These are phyloP conservation scores for Debaryomycetaceae sp. DNA, from an alignment of 1,139 yeast species.

Conservation along the genomic window DNA sequence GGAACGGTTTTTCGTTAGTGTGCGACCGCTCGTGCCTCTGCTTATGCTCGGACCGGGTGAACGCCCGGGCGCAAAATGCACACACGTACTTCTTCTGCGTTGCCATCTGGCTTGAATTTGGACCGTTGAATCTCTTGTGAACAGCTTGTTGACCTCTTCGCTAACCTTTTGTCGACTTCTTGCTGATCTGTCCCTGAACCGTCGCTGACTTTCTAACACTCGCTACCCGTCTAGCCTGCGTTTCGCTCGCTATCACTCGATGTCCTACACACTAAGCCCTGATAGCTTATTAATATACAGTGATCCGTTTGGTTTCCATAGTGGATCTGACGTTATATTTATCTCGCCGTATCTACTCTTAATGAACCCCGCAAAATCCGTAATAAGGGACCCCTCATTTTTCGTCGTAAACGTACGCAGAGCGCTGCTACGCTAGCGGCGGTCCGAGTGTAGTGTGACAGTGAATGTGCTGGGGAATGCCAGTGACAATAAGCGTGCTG, in stretches of 20 bases:
- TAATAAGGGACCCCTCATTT: not conserved
- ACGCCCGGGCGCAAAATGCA: conserved; percentile 77
- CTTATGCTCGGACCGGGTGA: conserved; percentile 78
- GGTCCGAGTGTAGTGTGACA: too few relatives aligned
- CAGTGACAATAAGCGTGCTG: too few relatives aligned
- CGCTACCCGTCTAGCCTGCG: not conserved
- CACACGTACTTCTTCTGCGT: conserved; percentile 66
- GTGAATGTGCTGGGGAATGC: too few relatives aligned
- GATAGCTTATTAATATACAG: too few relatives aligned
- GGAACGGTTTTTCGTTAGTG: conserved; percentile 79
- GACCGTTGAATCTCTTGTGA: not conserved
- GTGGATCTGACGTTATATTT: not conserved
- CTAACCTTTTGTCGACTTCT: conserved; percentile 1
- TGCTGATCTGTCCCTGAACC: not conserved
- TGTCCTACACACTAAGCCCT: too few relatives aligned
- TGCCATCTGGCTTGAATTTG: conserved; percentile 21
- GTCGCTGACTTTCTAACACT: not conserved
- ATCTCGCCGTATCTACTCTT: not conserved
- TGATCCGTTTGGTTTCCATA: not conserved
- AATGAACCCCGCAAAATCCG: not conserved
- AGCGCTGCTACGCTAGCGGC: too few relatives aligned
- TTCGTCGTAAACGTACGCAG: not conserved
- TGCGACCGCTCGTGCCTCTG: conserved; percentile 82
- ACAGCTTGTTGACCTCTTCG: not conserved
- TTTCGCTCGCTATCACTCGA: too few relatives aligned